Evolutionary conservation across 2,329 filamentous ascomycete genomes (phyloP), one percentile per base, ranked within the genome.

Genomic region (Dactylellina cionopaga): DNA sequence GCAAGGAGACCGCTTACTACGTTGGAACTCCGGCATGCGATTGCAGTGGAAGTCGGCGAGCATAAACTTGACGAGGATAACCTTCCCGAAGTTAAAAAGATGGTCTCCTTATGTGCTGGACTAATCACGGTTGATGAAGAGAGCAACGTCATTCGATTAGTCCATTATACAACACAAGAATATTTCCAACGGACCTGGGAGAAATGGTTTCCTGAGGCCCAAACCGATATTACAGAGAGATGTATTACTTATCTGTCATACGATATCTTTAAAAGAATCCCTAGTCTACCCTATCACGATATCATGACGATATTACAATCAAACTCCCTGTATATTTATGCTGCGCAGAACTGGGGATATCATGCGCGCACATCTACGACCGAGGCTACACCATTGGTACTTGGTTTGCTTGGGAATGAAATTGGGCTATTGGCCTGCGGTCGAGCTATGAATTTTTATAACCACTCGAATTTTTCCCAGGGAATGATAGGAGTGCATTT

Each of bases 131-230:
- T 63, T 31, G 35, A 52, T 15, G 44, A 52, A 33, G 46, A 63
- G n/a, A 63, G 46, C 35, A 24, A 52, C 10, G 33, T 39, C 10
- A 24, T 52, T 35, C 33, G 46, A 37, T 33, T 63, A 17, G 44
- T 63, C 2, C 58, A 63, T 19, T 63, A 41, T 44, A 63, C 58
- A 13, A 44, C 58, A 5, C 58, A 63, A 17, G 58, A 63, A 51
- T 63, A 63, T 19, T 63, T 63, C 11, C 19, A 63, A 17, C 43
- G 24, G 22, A 31, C 31, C 2, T 27, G 58, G 29, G 13, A 29
- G 0, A 9, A n/a, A 1, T 63, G 31, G 44, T 63, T 63, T 25
- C 58, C 58, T 1, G 7, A 22, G 6, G 44, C 46, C 22, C 19
- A 63, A 1, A 6, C 11, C 5, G 33, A 51, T 31, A 41, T 63